Conservation (phyloP, 495 filamentous ascomycete genomes). For the Penicillium malachiteum region DNA sequence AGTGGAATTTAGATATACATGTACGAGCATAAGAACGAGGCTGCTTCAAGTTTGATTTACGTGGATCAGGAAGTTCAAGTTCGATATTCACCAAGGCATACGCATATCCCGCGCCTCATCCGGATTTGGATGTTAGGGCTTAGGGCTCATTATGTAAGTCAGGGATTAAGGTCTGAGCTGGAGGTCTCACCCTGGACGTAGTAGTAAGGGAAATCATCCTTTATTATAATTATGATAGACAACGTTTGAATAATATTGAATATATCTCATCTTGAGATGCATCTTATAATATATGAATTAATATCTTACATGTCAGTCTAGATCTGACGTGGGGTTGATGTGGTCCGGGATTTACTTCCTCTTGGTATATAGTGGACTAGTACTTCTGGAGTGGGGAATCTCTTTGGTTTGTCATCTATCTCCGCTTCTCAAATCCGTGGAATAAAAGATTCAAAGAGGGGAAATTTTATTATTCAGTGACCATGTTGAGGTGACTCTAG, state of each 20-base stretch:
- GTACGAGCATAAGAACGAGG: too few relatives aligned
- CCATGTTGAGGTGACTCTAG: not conserved
- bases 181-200: too few relatives aligned
- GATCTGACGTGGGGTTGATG: constrained; percentile 5
- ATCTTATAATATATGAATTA: too few relatives aligned
- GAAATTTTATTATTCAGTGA: not conserved
- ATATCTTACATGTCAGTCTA: not conserved
- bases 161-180: too few relatives aligned
- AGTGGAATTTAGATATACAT: too few relatives aligned
- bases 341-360: constrained; percentile 4
- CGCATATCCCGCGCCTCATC: constrained; percentile 18
- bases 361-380: not conserved
- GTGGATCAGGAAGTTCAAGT: too few relatives aligned
- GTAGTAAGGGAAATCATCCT: too few relatives aligned
- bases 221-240: too few relatives aligned
- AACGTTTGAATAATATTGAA: too few relatives aligned
- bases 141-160: constrained; percentile 15
- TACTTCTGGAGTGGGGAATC: too few relatives aligned
- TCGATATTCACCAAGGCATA: too few relatives aligned
- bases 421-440: constrained; percentile 4
- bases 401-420: constrained; percentile 28
- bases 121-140: constrained; percentile 33
- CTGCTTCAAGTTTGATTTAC: too few relatives aligned
- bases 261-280: not conserved
- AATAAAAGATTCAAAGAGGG: not conserved